Conservation (phyloP, 257 asterid genomes). For the Haberlea rhodopensis region DNA sequence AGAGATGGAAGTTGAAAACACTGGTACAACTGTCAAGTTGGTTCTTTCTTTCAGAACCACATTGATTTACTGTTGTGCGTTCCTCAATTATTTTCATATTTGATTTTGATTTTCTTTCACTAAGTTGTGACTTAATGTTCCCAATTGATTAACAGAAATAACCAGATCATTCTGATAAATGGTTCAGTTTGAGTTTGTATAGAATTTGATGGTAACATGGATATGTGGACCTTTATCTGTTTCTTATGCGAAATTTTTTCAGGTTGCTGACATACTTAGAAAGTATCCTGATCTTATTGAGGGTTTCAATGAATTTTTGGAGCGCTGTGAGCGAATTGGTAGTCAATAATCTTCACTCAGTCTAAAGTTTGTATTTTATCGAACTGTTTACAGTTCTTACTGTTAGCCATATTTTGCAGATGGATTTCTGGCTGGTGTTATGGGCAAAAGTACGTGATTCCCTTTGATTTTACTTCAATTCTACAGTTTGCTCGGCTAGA, state of each 20-base stretch:
- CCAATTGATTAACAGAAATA: conserved; percentile 6
- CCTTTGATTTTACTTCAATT: background rate
- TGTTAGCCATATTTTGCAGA: conserved; percentile 51
- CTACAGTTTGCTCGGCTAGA: conserved; percentile 1
- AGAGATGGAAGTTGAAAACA: background rate
- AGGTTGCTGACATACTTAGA: conserved; percentile 88
- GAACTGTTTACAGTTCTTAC: conserved; percentile 31
- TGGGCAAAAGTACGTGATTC: conserved; percentile 80
- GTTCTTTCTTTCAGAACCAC: conserved; percentile 4
- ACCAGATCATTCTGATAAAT: conserved; percentile 11
- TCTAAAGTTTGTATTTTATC: conserved; percentile 17
- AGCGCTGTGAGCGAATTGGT: conserved; percentile 89
- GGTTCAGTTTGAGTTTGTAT: background rate
- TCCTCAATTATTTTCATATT: conserved; percentile 1
- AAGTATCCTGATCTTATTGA: conserved; percentile 92
- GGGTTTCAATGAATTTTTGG: conserved; percentile 79
- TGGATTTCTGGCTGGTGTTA: conserved; percentile 92
- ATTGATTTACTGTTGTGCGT: conserved; percentile 12
- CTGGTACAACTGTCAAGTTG: conserved; percentile 4
- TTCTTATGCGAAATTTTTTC: conserved; percentile 29
- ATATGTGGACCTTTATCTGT: conserved; percentile 11
- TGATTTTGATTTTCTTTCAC: conserved; percentile 6
- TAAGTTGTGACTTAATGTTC: conserved; percentile 18
- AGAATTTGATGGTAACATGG: conserved; percentile 7
- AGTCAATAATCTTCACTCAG: conserved; percentile 28